These are phyloP conservation scores for Eucalyptus tenuipes DNA, from an alignment of 345 rosid genomes.

Conservation along the genomic window DNA sequence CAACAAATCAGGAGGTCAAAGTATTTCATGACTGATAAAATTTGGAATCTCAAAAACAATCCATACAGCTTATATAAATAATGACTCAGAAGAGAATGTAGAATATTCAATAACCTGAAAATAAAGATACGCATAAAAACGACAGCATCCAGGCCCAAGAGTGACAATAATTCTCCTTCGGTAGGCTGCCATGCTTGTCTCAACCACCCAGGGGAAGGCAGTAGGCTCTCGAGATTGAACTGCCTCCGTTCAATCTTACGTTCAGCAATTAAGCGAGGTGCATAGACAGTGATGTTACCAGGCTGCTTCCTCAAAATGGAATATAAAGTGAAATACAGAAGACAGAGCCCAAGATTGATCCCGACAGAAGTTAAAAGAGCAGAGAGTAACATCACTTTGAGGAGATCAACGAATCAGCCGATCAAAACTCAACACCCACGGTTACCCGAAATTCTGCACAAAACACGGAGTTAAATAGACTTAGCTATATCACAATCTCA, in stretches of 20 bases:
- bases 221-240: slow-evolving; percentile 49
- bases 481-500: background rate
- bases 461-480: background rate
- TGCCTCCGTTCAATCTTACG: slow-evolving; percentile 12
- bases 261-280: slow-evolving; percentile 46
- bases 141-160: slow-evolving; percentile 65
- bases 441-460: background rate
- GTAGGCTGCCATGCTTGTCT: slow-evolving; percentile 56
- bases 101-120: slow-evolving; percentile 35
- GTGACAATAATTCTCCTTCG: slow-evolving; percentile 49
- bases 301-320: slow-evolving; percentile 80
- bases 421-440: background rate
- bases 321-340: slow-evolving; percentile 67
- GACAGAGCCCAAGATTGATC: slow-evolving; percentile 83
- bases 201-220: slow-evolving; percentile 88
- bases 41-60: background rate
- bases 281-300: slow-evolving; percentile 39
- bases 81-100: background rate
- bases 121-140: slow-evolving; percentile 59
- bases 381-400: slow-evolving; percentile 51
- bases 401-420: background rate
- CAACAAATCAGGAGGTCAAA: background rate
- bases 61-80: background rate
- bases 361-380: slow-evolving; percentile 93
- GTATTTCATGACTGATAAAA: background rate